These are phyloP conservation scores for Hyphochytrium catenoides DNA, from an alignment of 352 stramenopile genomes.

Conservation along the genomic window DNA sequence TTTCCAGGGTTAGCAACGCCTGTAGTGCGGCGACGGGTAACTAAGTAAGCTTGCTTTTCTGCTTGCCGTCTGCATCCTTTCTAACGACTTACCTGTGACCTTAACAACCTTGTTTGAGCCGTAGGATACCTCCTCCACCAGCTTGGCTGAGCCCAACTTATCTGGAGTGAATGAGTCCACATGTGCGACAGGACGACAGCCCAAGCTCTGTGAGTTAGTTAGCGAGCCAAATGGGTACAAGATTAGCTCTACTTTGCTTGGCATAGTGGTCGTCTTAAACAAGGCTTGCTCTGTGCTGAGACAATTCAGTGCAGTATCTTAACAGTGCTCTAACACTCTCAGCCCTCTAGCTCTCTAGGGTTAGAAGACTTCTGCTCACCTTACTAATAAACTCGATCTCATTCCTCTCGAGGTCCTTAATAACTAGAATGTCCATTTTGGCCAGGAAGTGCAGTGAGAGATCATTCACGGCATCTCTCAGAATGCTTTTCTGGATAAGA, in stretches of 20 bases:
- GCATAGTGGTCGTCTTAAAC: too few species aligned
- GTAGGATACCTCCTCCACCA: conserved; percentile 89
- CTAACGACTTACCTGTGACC: too few species aligned
- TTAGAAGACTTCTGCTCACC: too few species aligned
- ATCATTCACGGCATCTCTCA: conserved; percentile 98
- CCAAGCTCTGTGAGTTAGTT: conserved; percentile 35
- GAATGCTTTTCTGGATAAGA: conserved; percentile 99
- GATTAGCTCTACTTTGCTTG: too few species aligned
- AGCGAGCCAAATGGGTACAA: too few species aligned
- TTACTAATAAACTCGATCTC: conserved; percentile 98
- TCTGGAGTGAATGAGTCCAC: conserved; percentile 89
- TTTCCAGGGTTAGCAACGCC: conserved; percentile 81
- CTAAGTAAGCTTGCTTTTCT: too few species aligned
- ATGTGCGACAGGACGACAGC: conserved; percentile 89
- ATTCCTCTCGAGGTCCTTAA: conserved; percentile 92
- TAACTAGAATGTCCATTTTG: conserved; percentile 99
- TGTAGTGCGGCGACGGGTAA: too few species aligned
- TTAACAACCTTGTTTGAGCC: conserved; percentile 94
- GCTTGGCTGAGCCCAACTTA: conserved; percentile 81
- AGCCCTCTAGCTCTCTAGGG: too few species aligned
- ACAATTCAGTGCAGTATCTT: too few species aligned
- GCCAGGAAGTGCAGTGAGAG: conserved; percentile 95
- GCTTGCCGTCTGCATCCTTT: too few species aligned
- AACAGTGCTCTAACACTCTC: too few species aligned
- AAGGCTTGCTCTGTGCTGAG: too few species aligned